These are phyloP conservation scores for Dendrocalamus sinicus DNA, from an alignment of 176 grass and related monocot species.

Conservation along the genomic window DNA sequence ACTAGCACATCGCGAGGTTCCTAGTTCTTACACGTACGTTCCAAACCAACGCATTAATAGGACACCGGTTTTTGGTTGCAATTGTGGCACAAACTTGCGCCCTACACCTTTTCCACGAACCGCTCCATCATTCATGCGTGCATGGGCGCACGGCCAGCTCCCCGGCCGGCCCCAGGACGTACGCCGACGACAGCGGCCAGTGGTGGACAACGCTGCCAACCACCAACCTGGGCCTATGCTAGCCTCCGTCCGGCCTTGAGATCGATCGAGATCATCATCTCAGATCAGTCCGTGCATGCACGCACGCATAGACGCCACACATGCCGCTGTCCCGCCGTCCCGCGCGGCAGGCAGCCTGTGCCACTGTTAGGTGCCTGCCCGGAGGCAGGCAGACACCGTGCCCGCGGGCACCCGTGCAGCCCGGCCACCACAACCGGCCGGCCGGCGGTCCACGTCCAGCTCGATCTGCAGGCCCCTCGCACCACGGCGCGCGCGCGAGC, in stretches of 20 bases:
- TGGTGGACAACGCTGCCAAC: neutral
- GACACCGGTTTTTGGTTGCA: constrained; percentile 27
- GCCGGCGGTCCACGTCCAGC: neutral
- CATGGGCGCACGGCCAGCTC: too few relatives aligned
- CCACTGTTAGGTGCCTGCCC: constrained; percentile 39
- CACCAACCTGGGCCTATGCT: constrained; percentile 6
- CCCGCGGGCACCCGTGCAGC: constrained; percentile 17
- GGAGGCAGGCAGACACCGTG: constrained; percentile 45
- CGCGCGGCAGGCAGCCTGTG: constrained; percentile 1
- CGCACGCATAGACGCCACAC: neutral
- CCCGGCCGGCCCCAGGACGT: neutral
- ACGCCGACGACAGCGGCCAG: neutral
- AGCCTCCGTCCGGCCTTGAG: neutral
- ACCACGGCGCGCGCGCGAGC: neutral
- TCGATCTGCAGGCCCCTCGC: neutral
- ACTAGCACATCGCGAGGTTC: neutral
- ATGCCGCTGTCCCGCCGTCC: neutral
- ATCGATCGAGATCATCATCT: too few relatives aligned
- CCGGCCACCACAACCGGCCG: neutral
- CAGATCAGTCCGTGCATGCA: neutral
- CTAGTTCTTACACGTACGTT: neutral
- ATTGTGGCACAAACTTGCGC: neutral
- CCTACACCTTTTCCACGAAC: too few relatives aligned
- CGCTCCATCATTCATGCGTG: neutral
- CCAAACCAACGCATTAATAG: neutral